Conservation (phyloP, 2,329 filamentous ascomycete genomes). For the Daldinia sp. region DNA sequence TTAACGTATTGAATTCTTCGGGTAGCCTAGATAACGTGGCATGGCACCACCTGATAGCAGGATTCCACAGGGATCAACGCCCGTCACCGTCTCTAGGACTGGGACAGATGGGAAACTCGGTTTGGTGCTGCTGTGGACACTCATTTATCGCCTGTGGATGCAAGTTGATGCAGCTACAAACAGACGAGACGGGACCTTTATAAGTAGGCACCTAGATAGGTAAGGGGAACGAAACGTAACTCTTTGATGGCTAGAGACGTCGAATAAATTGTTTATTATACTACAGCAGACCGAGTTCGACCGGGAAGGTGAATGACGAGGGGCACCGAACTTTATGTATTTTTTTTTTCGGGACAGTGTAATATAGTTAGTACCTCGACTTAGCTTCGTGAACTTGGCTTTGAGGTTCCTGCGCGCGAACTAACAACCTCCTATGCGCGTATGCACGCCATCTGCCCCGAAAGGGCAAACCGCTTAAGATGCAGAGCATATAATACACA, state of each 20-base stretch:
- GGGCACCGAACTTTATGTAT: constrained; percentile 34
- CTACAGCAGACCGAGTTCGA: constrained; percentile 29
- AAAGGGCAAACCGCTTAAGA: constrained; percentile 42
- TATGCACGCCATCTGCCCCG: constrained; percentile 40
- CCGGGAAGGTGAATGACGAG: constrained; percentile 26
- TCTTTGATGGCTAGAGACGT: constrained; percentile 25
- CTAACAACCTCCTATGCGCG: constrained; percentile 20
- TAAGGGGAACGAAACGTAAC: constrained; percentile 24
- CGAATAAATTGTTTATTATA: constrained; percentile 15
- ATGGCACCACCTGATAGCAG: constrained; percentile 40
- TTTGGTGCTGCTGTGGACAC: constrained; percentile 36
- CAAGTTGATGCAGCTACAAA: constrained; percentile 43
- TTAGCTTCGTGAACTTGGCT: constrained; percentile 31
- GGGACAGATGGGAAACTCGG: constrained; percentile 20
- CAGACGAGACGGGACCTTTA: constrained; percentile 38
- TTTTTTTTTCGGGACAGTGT: constrained; percentile 18
- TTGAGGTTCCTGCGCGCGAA: constrained; percentile 36
- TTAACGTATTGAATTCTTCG: constrained; percentile 21
- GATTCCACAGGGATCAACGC: constrained; percentile 41
- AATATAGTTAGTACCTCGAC: constrained; percentile 3
- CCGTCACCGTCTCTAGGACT: constrained; percentile 30
- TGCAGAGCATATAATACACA: constrained; percentile 27
- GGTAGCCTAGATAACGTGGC: constrained; percentile 38
- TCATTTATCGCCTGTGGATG: constrained; percentile 41
- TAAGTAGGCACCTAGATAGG: too few species aligned